Evolutionary conservation across 768 basidiomycete genomes (phyloP).

Genomic region (Collybia mongolica): DNA sequence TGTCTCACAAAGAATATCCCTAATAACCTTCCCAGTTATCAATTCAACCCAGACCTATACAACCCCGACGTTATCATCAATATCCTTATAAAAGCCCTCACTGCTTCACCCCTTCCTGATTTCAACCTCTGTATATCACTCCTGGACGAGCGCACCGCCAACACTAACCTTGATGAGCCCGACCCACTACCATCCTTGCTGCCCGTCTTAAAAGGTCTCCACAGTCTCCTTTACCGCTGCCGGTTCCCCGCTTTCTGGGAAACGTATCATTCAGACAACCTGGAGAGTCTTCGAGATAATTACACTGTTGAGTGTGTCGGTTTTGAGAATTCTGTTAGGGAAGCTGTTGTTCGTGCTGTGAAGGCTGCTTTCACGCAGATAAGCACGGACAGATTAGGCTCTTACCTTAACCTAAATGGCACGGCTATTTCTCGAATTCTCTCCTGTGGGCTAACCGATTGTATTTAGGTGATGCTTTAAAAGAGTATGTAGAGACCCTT

Average conservation of each 20-base stretch:
- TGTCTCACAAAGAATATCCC: not conserved
- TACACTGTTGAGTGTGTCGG: constrained; percentile 83
- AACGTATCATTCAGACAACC: constrained; percentile 65
- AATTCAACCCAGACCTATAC: constrained; percentile 92
- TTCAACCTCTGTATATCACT: constrained; percentile 94
- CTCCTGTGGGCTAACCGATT: not conserved
- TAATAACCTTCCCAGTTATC: constrained; percentile 59
- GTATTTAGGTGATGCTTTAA: constrained; percentile 51
- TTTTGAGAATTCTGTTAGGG: constrained; percentile 81
- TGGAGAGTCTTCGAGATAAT: constrained; percentile 77
- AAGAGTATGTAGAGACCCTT: constrained; percentile 57
- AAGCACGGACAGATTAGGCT: constrained; percentile 59
- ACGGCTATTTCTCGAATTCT: constrained; percentile 9
- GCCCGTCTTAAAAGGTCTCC: constrained; percentile 64
- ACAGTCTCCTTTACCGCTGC: constrained; percentile 76
- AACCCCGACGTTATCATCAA: constrained; percentile 93
- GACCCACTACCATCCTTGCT: constrained; percentile 76
- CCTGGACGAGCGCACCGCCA: constrained; percentile 70
- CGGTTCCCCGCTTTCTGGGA: constrained; percentile 88
- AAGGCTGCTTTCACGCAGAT: constrained; percentile 79
- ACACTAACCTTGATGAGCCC: constrained; percentile 65
- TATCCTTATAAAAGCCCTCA: constrained; percentile 90
- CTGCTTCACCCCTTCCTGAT: constrained; percentile 84
- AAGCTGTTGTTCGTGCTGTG: constrained; percentile 75
- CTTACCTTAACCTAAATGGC: constrained; percentile 73